Evolutionary conservation across 176 grass and related monocot species (phyloP), one percentile per base, ranked within the genome.

Genomic region (Oryza nivara): DNA sequence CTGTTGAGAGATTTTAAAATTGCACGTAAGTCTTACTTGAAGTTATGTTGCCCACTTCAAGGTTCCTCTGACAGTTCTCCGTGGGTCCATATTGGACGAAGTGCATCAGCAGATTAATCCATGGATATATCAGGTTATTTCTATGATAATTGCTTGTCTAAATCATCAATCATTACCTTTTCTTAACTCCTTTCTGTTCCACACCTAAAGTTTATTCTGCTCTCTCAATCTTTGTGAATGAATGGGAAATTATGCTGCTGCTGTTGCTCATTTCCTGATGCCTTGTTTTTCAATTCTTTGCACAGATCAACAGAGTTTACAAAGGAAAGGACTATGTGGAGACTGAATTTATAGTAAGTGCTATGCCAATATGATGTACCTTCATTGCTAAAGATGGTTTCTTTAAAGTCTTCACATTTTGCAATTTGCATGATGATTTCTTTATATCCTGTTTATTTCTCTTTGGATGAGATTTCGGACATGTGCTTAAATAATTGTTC

Each of bases 101-200:
- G 89, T 98, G 66, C 90, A 95, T 75, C 89, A 88, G 77, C 91
- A 90, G 73, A 98, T 98, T 73, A 95, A 93, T 93, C 86, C 95
- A 87, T 98, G 95, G 95, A 98, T 98, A 88, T 93, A 93, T 90
- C 91, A 98, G 95, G 95, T 95, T 80, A 75, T 64, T 45, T 43
- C 16, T 74, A 72, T 43, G 48, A 67, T 0, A 84, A 65, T n/a
- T 71, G 9, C n/a, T 86, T 63, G 30, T 78, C 68, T 74, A 78
- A 48, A 79, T 40, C 45, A 82, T 70, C 74, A 66, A 0, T 61
- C 25, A 58, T 74, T 19, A 74, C 11, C 25, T 20, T 79, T 46
- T 88, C 60, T 46, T 79, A 19, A 48, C 43, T 73, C 36, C 3
- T 41, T 67, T n/a, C 20, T 73, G 13, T 45, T 80, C 19, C 43